phyloP scores from a whole-genome alignment of 164 flowering plant species.

The Litsea cubeba region DNA sequence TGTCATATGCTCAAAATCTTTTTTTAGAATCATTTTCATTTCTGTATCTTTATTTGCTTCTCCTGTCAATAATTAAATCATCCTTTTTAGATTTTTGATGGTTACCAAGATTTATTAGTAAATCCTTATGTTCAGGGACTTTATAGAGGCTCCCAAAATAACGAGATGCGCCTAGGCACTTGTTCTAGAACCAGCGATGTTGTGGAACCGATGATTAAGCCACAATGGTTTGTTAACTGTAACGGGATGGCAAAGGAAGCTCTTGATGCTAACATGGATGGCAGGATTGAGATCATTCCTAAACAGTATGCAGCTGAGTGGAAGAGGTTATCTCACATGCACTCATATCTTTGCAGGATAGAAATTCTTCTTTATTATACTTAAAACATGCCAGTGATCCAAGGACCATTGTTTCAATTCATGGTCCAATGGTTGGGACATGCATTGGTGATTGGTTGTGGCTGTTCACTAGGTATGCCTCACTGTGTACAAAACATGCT shows the following conservation, averaged over 20 bases:
- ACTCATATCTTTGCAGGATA: neutral
- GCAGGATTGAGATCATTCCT: constrained; percentile 73
- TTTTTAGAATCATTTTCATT: no score
- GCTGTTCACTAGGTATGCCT: neutral
- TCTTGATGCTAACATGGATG: constrained; percentile 75
- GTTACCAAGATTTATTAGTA: neutral
- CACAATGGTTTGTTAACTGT: constrained; percentile 94
- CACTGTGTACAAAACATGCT: no score
- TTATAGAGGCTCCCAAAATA: constrained; percentile 62
- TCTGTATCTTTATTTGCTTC: no score
- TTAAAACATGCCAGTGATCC: neutral
- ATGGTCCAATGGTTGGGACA: neutral
- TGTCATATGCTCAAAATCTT: no score
- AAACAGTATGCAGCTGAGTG: constrained; percentile 86
- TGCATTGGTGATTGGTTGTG: neutral
- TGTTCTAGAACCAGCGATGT: constrained; percentile 93
- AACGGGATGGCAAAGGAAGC: constrained; percentile 64
- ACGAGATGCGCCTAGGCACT: constrained; percentile 94
- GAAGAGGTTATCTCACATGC: constrained; percentile 55
- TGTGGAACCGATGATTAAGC: constrained; percentile 92
- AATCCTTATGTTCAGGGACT: constrained; percentile 48
- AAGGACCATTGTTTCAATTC: neutral
- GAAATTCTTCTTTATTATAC: neutral
- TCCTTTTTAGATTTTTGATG: neutral
- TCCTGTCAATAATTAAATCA: no score